Base-by-base conservation (phyloP, 768 basidiomycete genomes). In the Sarcodon aspratus region DNA sequence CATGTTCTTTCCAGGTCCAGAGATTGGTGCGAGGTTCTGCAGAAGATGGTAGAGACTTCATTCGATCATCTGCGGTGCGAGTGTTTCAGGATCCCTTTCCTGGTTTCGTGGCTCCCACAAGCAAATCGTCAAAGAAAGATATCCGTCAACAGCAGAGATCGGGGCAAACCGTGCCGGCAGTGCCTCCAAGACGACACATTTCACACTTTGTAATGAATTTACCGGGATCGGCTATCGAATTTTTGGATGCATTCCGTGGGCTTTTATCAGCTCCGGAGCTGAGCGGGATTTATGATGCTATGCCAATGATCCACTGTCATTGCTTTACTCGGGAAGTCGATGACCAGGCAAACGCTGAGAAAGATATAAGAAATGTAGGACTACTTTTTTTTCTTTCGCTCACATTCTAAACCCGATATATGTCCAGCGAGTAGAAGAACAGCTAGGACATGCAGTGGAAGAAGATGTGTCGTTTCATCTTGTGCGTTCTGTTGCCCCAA, bases 141-240 rank as follows among this genome's bases (percentile, higher is more conserved):
- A 13, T 4, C 64, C 60, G 55, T 44, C 50, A 40, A 35, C 66
- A 68, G 57, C 50, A 52, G 52, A 66, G 66, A 36, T 36, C 53
- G 38, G 27, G 45, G 34, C 46, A 38, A 46, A 40, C 34, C 31
- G 18, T 43, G 17, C 31, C 21, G 17, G 13, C 52, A 3, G 48
- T 47, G 40, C 67, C 63, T 7, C 61, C 69, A 35, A 78, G 85
- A 50, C 69, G 64, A 48, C 66, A 74, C 40, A 79, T 96, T 54
- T 67, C 79, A 10, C 95, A 96, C 61, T 93, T 90, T 59, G 85
- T 96, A n/a, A 95, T 99, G 93, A 99, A 99, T 64, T 72, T 99
- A 15, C 96, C 96, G 2, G 92, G 90, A 55, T 82, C 85, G 21
- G 96, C 94, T 0, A 79, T 97, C 48, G 72, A 77, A 34, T 97